phyloP scores from a whole-genome alignment of 495 filamentous ascomycete species.

The Penicillium daleae region DNA sequence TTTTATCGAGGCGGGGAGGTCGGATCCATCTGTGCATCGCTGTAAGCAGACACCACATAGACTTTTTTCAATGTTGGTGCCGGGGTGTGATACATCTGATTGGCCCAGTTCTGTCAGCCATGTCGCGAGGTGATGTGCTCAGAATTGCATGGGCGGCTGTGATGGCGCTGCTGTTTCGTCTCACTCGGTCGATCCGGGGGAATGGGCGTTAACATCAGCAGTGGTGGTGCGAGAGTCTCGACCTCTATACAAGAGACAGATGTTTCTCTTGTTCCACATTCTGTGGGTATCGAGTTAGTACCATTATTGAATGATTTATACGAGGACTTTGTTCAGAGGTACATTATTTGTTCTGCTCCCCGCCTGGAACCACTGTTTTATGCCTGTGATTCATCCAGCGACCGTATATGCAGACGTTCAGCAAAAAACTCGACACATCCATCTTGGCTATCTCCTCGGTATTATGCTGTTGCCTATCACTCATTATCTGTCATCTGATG shows the following conservation, averaged over 20 bases:
- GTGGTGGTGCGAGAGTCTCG: not conserved
- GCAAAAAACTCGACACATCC: conserved; percentile 13
- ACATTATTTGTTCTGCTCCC: not conserved
- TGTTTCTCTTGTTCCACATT: not conserved
- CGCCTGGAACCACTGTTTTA: not conserved
- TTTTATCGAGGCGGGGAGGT: not conserved
- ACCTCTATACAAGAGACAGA: not conserved
- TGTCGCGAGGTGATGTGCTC: conserved; percentile 36
- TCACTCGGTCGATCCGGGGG: conserved; percentile 33
- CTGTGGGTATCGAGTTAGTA: not conserved
- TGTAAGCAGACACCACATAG: conserved; percentile 2
- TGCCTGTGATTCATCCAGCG: conserved; percentile 29
- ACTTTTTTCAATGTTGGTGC: conserved; percentile 1
- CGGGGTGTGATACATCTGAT: conserved; percentile 28
- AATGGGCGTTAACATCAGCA: conserved; percentile 2
- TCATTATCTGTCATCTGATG: not conserved
- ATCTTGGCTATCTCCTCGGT: conserved; percentile 16
- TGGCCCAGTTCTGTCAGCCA: conserved; percentile 23
- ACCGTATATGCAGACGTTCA: conserved; percentile 13
- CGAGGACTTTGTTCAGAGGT: not conserved
- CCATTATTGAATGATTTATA: not conserved
- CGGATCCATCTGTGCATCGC: not conserved
- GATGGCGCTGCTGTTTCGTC: conserved; percentile 22
- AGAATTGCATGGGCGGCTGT: conserved; percentile 31
- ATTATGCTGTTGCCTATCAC: not conserved